These are phyloP conservation scores for Coemansia aciculifera DNA, from an alignment of 192 early-diverging fungal genomes.

Conservation along the genomic window DNA sequence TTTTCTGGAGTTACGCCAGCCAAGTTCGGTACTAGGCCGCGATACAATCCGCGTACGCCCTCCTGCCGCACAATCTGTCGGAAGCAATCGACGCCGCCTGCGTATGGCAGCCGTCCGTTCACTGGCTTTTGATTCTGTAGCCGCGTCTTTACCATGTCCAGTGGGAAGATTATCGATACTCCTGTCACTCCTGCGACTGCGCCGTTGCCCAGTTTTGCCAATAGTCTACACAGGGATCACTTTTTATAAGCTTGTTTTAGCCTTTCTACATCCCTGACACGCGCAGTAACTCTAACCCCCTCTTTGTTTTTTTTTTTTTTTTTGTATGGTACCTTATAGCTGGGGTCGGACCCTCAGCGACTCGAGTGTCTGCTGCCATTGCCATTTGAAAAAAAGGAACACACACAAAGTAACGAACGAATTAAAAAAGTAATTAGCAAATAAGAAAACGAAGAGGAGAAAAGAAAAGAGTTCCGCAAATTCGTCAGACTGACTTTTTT, in stretches of 20 bases:
- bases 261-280: not conserved
- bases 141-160: constrained; percentile 74
- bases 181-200: constrained; percentile 64
- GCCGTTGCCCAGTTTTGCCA: constrained; percentile 59
- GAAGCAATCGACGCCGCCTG: constrained; percentile 72
- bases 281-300: constrained; percentile 1
- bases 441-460: not conserved
- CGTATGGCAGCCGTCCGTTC: constrained; percentile 58
- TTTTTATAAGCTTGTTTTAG: not conserved
- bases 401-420: not conserved
- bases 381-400: not conserved
- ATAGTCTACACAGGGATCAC: constrained; percentile 13
- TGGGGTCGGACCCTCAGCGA: constrained; percentile 22
- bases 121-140: constrained; percentile 63
- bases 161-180: constrained; percentile 62
- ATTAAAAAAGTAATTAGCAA: not conserved
- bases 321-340: constrained; percentile 27
- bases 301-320: not conserved
- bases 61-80: constrained; percentile 82
- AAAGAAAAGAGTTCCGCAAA: not conserved
- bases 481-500: not conserved
- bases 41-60: constrained; percentile 88
- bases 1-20: constrained; percentile 94
- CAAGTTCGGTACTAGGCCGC: constrained; percentile 89
- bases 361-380: constrained; percentile 3